Evolutionary conservation across 495 filamentous ascomycete species (phyloP).

Genomic region (Penicillium subrubescens): DNA sequence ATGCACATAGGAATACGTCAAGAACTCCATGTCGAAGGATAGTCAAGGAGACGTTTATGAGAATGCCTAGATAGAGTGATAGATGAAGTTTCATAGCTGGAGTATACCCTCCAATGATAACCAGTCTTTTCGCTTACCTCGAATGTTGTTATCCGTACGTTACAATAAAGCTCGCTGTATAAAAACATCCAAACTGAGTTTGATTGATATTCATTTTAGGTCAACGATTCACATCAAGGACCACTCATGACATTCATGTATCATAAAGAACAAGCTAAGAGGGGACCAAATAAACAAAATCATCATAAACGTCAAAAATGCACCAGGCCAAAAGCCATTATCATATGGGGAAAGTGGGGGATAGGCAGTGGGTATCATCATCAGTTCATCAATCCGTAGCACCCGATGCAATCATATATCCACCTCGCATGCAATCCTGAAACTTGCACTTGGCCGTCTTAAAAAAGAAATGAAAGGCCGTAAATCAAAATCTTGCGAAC

Average conservation of each 20-base stretch:
- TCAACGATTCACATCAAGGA: constrained; percentile 1
- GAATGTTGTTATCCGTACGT: no score
- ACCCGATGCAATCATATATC: constrained; percentile 26
- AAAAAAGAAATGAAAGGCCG: neutral
- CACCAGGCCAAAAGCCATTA: neutral
- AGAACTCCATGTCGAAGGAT: no score
- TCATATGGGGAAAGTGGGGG: neutral
- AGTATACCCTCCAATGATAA: no score
- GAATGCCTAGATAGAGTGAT: no score
- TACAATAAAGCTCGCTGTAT: no score
- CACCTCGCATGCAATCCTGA: constrained; percentile 22
- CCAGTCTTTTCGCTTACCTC: no score
- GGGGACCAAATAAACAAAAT: neutral
- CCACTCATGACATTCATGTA: constrained; percentile 28
- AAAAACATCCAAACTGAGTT: neutral
- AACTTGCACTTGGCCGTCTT: neutral
- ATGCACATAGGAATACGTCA: no score
- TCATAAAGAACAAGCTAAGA: constrained; percentile 17
- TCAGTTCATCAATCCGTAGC: constrained; percentile 26
- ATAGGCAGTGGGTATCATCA: constrained; percentile 30
- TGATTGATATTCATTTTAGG: neutral
- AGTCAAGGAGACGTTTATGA: no score
- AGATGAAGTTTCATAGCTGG: no score
- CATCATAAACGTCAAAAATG: constrained; percentile 1
- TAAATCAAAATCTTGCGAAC: constrained; percentile 1